A percentile compares a stretch with the other conserved stretches of the same genome.
Evolutionary conservation across 352 stramenopile species (phyloP).

Genomic region (Phytopythium vexans): DNA sequence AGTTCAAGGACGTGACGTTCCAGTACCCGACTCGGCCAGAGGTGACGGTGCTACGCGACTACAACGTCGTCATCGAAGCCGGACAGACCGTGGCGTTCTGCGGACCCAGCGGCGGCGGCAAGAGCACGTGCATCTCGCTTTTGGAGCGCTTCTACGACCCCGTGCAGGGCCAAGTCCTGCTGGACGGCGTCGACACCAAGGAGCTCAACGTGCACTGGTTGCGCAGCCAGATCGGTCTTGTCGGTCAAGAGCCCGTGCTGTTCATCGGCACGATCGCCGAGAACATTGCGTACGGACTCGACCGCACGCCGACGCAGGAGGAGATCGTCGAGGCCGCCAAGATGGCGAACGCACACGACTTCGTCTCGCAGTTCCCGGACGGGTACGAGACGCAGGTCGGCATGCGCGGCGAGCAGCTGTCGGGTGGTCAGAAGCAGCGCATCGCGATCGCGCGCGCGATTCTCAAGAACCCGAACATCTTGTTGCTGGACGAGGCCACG

Average conservation of each 20-base stretch:
- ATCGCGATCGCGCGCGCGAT: slow-evolving; percentile 92
- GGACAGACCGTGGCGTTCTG: slow-evolving; percentile 63
- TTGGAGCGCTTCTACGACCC: slow-evolving; percentile 76
- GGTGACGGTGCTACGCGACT: slow-evolving; percentile 72
- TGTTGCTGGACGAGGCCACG: slow-evolving; percentile 91
- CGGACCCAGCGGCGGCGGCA: slow-evolving; percentile 39
- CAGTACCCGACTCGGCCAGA: slow-evolving; percentile 67
- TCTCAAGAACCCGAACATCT: slow-evolving; percentile 79
- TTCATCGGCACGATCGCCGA: too few species aligned
- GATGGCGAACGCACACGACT: slow-evolving; percentile 91
- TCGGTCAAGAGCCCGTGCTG: slow-evolving; percentile 53
- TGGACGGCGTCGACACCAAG: slow-evolving; percentile 78
- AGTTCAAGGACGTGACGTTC: slow-evolving; percentile 74
- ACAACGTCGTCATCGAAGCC: slow-evolving; percentile 77
- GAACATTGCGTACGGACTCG: slow-evolving; percentile 51
- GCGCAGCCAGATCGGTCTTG: slow-evolving; percentile 55
- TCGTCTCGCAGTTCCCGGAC: slow-evolving; percentile 89
- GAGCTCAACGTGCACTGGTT: slow-evolving; percentile 64
- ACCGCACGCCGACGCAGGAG: slow-evolving; percentile 34
- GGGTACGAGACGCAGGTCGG: slow-evolving; percentile 92
- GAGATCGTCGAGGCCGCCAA: slow-evolving; percentile 86
- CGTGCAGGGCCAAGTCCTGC: slow-evolving; percentile 38
- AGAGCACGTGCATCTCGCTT: slow-evolving; percentile 44
- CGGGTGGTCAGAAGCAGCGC: slow-evolving; percentile 67
- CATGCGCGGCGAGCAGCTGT: slow-evolving; percentile 85